Base-by-base conservation (phyloP, 345 rosid species). In the Xanthoceras sorbifolium region DNA sequence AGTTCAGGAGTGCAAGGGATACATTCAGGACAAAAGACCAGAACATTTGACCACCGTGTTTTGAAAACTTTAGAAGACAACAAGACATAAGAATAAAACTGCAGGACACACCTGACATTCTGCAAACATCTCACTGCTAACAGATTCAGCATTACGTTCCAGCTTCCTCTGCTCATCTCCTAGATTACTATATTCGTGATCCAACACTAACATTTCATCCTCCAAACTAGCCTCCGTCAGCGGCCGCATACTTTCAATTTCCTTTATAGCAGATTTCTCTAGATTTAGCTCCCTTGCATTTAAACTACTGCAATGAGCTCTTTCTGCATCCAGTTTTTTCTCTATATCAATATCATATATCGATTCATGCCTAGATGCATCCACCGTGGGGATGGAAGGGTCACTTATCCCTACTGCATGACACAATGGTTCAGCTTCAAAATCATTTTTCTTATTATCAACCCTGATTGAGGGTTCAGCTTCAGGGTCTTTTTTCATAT, bases 61-160 rank as follows among this genome's bases (percentile, higher is more conserved):
- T 29, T 26, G 63, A 17, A 60, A 18, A 22, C 40, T 48, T 31
- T 69, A 50, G 23, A 60, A 75, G 71, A 64, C 26, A 70, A 52
- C 64, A 74, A 36, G n/a, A 59, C 64, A 72, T 11, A 72, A 73
- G 4, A n/a, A 61, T 20, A 42, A 70, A 71, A 75, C 20, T 55
- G 75, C 7, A 63, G 78, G 50, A 63, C 82, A 71, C 62, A 91
- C 98, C 97, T 96, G 99, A 75, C 97, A 92, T 78, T 93, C 98
- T 38, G 93, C 84, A 80, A 93, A 93, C 97, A 96, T 96, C 88
- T 96, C 99, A 74, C 90, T 84, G 84, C 87, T 96, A 60, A 92
- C 95, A 76, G 97, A 93, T 87, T 96, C 99, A 0, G 97, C 98
- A 85, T 92, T 90, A 15, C 97, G 87, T 81, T 93, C 99, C 75